Evolutionary conservation across 257 asterid species (phyloP), one percentile per base, ranked within the genome.

Genomic region (Parsonsia alboflavescens): DNA sequence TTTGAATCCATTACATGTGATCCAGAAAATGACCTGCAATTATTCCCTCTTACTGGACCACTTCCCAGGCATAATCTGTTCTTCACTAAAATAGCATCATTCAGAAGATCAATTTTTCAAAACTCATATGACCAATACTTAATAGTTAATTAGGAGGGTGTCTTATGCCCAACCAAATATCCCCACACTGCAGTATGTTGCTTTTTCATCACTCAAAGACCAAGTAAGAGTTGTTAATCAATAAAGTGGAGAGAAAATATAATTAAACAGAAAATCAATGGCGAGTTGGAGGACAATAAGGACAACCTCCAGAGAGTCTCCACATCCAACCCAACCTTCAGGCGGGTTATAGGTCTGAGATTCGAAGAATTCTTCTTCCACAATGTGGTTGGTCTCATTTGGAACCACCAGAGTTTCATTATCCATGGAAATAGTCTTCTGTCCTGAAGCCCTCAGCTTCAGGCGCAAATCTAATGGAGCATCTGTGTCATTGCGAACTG

Each of bases 401-500:
- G 73, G 78, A 77, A 61, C 71, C 26, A 70, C 77, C 68, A 41
- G 77, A 48, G 79, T 80, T 49, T 70, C 86, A 74, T 78, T 88
- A 71, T 70, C 77, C 45, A 70, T 44, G 22, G 80, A 71, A 12
- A 64, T 73, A 68, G 62, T 72, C 61, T 74, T 85, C 80, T 76
- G 87, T 73, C 75, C 76, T 64, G 88, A 74, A 86, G 77, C 72
- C 77, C 76, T 80, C 26, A 76, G 91, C 73, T 80, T 85, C 82
- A 94, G 93, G 85, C 87, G 83, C 81, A 94, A 46, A 73, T 92
- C 96, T 67, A 94, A 87, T 28, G 86, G 75, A 73, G 83, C 75
- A 62, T 92, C 93, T 22, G 96, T 92, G 79, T 82, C 81, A 79
- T 94, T 94, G 75, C 85, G 92, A 82, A 94, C 91, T 24, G 97